Evolutionary conservation across 345 rosid species (phyloP).

Genomic region (Citrus mangshanensis): DNA sequence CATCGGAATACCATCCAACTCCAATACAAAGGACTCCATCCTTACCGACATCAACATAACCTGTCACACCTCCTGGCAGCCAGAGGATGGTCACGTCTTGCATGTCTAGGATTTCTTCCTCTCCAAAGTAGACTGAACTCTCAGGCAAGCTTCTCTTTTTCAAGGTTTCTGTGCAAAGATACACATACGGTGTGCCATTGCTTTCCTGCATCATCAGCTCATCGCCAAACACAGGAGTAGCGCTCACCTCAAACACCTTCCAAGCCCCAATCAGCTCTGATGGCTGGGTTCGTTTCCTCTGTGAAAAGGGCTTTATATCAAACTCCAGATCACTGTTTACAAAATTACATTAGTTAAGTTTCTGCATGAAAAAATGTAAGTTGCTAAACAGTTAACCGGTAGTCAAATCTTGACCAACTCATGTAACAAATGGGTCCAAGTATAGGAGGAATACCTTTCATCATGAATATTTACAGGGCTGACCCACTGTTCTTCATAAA

Average conservation of each 20-base stretch:
- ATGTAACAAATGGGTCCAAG: background rate
- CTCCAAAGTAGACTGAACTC: slow-evolving; percentile 54
- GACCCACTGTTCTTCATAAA: slow-evolving; percentile 86
- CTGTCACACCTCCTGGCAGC: slow-evolving; percentile 84
- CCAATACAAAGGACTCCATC: slow-evolving; percentile 84
- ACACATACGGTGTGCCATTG: slow-evolving; percentile 50
- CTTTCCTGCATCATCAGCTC: slow-evolving; percentile 26
- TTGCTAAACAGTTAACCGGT: background rate
- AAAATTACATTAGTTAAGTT: slow-evolving; percentile 11
- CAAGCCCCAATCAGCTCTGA: slow-evolving; percentile 80
- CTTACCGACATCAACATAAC: slow-evolving; percentile 62
- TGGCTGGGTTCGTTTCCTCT: slow-evolving; percentile 62
- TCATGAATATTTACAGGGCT: slow-evolving; percentile 61
- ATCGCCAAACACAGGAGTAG: slow-evolving; percentile 71
- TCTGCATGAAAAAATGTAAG: background rate
- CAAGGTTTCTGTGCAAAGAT: slow-evolving; percentile 75
- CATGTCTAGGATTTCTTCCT: slow-evolving; percentile 80
- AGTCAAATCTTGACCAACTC: background rate
- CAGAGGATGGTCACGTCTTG: slow-evolving; percentile 71
- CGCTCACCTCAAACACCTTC: slow-evolving; percentile 92
- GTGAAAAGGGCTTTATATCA: slow-evolving; percentile 66
- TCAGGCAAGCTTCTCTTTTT: slow-evolving; percentile 79
- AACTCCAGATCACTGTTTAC: slow-evolving; percentile 51
- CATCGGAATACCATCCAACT: slow-evolving; percentile 86
- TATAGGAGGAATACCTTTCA: slow-evolving; percentile 45